Conservation (phyloP, 106 monocot genomes). For the Apostasia shenzhenica region DNA sequence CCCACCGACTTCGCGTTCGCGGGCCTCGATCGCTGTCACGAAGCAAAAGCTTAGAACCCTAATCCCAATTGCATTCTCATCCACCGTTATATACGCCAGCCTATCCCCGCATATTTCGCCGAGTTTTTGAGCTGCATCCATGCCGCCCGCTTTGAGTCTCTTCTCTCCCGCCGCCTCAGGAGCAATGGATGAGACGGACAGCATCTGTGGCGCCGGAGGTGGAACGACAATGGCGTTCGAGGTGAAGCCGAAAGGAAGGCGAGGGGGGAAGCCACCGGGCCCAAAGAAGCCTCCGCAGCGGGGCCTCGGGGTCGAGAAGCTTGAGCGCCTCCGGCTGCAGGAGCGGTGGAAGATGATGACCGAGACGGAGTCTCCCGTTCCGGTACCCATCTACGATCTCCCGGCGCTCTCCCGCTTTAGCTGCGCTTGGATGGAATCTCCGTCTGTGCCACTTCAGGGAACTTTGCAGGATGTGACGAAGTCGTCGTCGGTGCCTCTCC, state of each 20-base stretch:
- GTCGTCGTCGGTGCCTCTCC: background rate
- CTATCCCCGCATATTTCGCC: no score
- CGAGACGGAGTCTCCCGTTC: background rate
- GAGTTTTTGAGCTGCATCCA: background rate
- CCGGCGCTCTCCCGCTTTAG: background rate
- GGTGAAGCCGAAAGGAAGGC: conserved; percentile 18
- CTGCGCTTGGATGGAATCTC: background rate
- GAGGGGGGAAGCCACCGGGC: conserved; percentile 13
- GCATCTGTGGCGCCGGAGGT: background rate
- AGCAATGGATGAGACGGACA: background rate
- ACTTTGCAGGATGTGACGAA: background rate
- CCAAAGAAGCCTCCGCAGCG: conserved; percentile 47
- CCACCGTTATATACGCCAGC: no score
- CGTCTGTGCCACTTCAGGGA: background rate
- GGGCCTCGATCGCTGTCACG: background rate
- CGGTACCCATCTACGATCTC: background rate
- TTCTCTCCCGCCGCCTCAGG: conserved; percentile 17
- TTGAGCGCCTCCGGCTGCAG: conserved; percentile 49
- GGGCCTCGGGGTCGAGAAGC: conserved; percentile 46
- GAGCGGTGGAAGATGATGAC: conserved; percentile 39
- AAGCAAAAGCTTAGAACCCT: background rate
- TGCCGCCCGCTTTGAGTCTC: conserved; percentile 14
- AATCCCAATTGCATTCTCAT: background rate
- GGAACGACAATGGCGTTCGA: background rate
- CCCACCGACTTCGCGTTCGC: background rate